Evolutionary conservation across 2,329 filamentous ascomycete species (phyloP).

Genomic region (Periconia digitata): DNA sequence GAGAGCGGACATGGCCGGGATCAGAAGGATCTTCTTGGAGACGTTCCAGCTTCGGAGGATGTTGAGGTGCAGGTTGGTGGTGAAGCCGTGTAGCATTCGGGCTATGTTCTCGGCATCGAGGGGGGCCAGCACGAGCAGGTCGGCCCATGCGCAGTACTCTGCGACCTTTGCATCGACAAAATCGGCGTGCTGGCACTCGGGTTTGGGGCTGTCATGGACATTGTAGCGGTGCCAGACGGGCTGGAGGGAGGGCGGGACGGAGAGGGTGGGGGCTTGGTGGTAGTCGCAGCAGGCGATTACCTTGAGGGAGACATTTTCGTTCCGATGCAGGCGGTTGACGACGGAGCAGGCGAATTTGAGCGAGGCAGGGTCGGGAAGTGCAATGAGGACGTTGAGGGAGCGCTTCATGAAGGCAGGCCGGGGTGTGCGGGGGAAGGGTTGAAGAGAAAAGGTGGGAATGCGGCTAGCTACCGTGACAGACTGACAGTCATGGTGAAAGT

Average conservation of each 20-base stretch:
- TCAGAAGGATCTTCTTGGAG: constrained; percentile 79
- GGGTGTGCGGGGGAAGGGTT: neutral
- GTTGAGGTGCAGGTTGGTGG: constrained; percentile 78
- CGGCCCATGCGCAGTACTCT: constrained; percentile 83
- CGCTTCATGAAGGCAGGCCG: constrained; percentile 20
- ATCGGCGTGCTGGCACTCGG: constrained; percentile 28
- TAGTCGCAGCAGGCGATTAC: constrained; percentile 33
- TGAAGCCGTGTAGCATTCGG: constrained; percentile 83
- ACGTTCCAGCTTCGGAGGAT: constrained; percentile 84
- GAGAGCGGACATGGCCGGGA: constrained; percentile 84
- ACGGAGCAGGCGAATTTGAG: constrained; percentile 67
- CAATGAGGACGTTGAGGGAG: constrained; percentile 58
- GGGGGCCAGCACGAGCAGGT: constrained; percentile 80
- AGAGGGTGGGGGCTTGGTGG: constrained; percentile 21
- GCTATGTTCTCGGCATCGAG: constrained; percentile 82
- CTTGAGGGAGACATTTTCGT: constrained; percentile 60
- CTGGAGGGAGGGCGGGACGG: constrained; percentile 29
- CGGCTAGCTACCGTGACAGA: neutral
- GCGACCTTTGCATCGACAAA: constrained; percentile 56
- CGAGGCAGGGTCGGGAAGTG: constrained; percentile 66
- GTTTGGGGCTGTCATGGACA: constrained; percentile 16
- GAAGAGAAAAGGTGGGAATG: no score
- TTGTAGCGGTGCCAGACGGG: constrained; percentile 34
- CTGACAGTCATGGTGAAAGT: neutral
- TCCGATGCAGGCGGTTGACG: constrained; percentile 67